These are phyloP conservation scores for Puccinia polysora DNA, from an alignment of 1,284 basidiomycete species.

Conservation along the genomic window DNA sequence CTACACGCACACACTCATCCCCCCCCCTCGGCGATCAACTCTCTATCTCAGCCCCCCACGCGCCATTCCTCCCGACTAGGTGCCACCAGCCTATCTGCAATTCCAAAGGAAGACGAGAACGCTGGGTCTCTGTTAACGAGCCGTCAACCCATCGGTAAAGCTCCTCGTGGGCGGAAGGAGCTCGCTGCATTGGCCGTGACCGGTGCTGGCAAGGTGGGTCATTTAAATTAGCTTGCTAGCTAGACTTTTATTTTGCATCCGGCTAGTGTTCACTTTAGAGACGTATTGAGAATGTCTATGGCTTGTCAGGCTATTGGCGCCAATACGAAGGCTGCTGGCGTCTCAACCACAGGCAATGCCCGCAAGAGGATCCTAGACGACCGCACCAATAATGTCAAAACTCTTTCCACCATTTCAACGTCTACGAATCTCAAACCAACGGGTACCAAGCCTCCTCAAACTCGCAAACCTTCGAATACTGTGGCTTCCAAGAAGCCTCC, in stretches of 20 bases:
- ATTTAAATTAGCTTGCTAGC: not conserved
- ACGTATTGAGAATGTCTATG: too few relatives aligned
- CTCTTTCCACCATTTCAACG: not conserved
- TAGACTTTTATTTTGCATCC: not conserved
- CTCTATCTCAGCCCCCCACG: slow-evolving; percentile 27
- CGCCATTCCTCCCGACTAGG: slow-evolving; percentile 41
- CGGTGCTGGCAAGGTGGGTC: slow-evolving; percentile 20
- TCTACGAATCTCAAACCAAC: not conserved
- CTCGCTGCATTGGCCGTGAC: not conserved
- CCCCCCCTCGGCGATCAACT: not conserved
- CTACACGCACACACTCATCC: too few relatives aligned
- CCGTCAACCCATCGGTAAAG: not conserved
- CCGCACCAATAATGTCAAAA: slow-evolving; percentile 35
- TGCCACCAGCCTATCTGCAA: not conserved
- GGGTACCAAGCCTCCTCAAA: not conserved
- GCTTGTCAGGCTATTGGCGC: not conserved
- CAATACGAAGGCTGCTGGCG: not conserved
- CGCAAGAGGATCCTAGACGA: slow-evolving; percentile 38
- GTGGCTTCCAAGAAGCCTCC: not conserved
- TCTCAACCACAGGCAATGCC: slow-evolving; percentile 15
- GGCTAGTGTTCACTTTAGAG: not conserved
- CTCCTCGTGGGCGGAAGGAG: slow-evolving; percentile 21
- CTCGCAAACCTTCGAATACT: slow-evolving; percentile 23
- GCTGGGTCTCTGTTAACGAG: not conserved
- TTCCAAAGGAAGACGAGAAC: slow-evolving; percentile 40